Evolutionary conservation across 805 yeast species (phyloP), one percentile per base, ranked within the genome.

Genomic region (Myxozyma sirexii): DNA sequence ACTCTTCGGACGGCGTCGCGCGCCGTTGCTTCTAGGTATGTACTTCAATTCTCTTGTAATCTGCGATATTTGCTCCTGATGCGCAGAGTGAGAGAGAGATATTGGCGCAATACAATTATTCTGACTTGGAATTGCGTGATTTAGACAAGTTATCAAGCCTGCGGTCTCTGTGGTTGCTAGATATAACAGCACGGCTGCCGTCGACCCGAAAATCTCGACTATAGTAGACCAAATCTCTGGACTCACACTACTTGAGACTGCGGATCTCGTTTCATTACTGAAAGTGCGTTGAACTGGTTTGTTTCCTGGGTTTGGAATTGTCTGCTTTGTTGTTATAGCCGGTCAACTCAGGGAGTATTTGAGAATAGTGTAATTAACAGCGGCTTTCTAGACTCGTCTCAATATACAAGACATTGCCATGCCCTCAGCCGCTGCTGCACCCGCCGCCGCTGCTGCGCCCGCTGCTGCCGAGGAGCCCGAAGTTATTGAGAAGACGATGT

Each of bases 141-240:
- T 15, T 38, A 38, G 42, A 17, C 42, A 17, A 2, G 42, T 17
- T 38, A 17, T 17, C 27, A 41, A n/a, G 42, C 26, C 49, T 19
- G n/a, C 42, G 6, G 44, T 38, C 31, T 23, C 21, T 47, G n/a
- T 41, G 42, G 43, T 56, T 23, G 60, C 51, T 15, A 78, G 81
- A 63, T 69, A 69, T 69, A 76, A 79, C 71, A 72, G 79, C 63
- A 73, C 79, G 70, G 65, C 70, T 42, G 70, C 77, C 37, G 71
- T 74, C 42, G 94, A 88, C 75, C 94, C 97, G 67, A 92, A 93
- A 76, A 91, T 94, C 75, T 70, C 86, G 47, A 76, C 84, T 56
- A 92, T 94, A 69, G 99, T 94, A 56, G 94, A 90, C 71, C 88
- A 89, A 71, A 94, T 94, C 73, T 84, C 97, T 54, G 83, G 88